phyloP scores from a whole-genome alignment of 2,329 filamentous ascomycete genomes.

The Grosmannia penicillata region DNA sequence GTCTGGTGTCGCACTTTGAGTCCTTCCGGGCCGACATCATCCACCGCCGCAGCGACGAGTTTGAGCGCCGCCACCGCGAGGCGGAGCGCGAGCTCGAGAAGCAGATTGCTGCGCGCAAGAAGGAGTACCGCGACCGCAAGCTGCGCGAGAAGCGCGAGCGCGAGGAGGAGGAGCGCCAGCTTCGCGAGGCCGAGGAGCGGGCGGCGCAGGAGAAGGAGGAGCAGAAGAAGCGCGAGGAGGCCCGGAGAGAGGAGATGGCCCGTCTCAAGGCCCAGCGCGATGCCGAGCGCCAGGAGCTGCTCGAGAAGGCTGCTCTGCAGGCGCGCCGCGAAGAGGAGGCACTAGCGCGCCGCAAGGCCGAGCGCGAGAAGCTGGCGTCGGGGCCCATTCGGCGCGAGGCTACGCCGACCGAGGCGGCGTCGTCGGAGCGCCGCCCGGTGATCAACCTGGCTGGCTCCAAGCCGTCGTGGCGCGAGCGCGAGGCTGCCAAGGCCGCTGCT shows the following conservation, averaged over 20 bases:
- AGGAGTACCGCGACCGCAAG: constrained; percentile 73
- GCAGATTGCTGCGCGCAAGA: constrained; percentile 75
- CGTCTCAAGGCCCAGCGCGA: constrained; percentile 52
- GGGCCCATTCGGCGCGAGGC: constrained; percentile 3
- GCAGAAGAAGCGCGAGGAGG: constrained; percentile 63
- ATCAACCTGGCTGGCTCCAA: constrained; percentile 44
- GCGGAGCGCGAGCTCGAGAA: constrained; percentile 88
- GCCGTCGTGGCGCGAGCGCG: constrained; percentile 58
- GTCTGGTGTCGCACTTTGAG: constrained; percentile 75
- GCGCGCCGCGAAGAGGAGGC: constrained; percentile 79
- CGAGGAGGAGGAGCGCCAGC: constrained; percentile 67
- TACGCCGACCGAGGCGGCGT: constrained; percentile 19
- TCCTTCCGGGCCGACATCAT: constrained; percentile 68
- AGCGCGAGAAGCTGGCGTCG: constrained; percentile 34
- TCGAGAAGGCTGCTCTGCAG: constrained; percentile 54
- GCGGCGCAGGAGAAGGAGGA: constrained; percentile 72
- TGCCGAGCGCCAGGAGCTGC: constrained; percentile 51
- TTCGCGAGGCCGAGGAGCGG: constrained; percentile 76
- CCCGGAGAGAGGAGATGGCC: constrained; percentile 56
- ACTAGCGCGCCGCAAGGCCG: constrained; percentile 55
- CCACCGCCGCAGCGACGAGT: constrained; percentile 82
- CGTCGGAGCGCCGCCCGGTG: constrained; percentile 39
- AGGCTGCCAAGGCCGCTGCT: constrained; percentile 33
- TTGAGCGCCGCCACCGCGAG: constrained; percentile 82
- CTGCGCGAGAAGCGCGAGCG: constrained; percentile 70